Evolutionary conservation across 2,329 filamentous ascomycete genomes (phyloP).

Genomic region (Apiospora koreana): DNA sequence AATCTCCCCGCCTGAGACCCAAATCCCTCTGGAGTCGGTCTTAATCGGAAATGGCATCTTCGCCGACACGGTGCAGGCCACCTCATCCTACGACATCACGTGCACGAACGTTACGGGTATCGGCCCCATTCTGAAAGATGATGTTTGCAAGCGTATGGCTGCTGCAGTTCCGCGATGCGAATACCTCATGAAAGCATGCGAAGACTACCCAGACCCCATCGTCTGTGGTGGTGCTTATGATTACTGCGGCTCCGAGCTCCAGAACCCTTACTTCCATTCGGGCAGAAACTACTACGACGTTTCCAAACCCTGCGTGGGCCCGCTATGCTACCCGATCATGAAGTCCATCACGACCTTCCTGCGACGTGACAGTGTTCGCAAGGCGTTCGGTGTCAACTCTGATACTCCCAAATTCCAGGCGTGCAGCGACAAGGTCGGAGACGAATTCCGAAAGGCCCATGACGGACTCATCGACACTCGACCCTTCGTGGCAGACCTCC

Average conservation of each 20-base stretch:
- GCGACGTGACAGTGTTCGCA: slow-evolving; percentile 21
- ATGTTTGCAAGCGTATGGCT: slow-evolving; percentile 41
- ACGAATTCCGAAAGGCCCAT: slow-evolving; percentile 30
- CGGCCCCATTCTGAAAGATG: neutral
- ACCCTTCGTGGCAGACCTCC: slow-evolving; percentile 35
- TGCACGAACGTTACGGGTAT: slow-evolving; percentile 38
- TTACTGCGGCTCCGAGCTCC: slow-evolving; percentile 40
- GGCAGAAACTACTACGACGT: slow-evolving; percentile 47
- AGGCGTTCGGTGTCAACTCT: slow-evolving; percentile 22
- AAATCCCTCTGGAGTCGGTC: slow-evolving; percentile 44
- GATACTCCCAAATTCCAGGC: slow-evolving; percentile 17
- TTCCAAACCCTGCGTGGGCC: slow-evolving; percentile 37
- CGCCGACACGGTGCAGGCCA: slow-evolving; percentile 20
- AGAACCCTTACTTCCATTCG: slow-evolving; percentile 41
- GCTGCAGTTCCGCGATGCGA: slow-evolving; percentile 45
- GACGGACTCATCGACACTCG: slow-evolving; percentile 32
- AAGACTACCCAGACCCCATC: slow-evolving; percentile 39
- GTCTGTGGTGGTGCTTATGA: slow-evolving; percentile 38
- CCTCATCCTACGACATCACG: slow-evolving; percentile 19
- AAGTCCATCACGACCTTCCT: slow-evolving; percentile 26
- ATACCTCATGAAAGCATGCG: slow-evolving; percentile 40
- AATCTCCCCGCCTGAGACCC: slow-evolving; percentile 37
- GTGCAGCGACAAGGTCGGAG: slow-evolving; percentile 26
- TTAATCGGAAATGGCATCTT: slow-evolving; percentile 49
- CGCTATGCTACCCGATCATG: slow-evolving; percentile 37